Evolutionary conservation across 805 yeast genomes (phyloP), one percentile per base, ranked within the genome.

Genomic region (Kazachstania kunashirensis): DNA sequence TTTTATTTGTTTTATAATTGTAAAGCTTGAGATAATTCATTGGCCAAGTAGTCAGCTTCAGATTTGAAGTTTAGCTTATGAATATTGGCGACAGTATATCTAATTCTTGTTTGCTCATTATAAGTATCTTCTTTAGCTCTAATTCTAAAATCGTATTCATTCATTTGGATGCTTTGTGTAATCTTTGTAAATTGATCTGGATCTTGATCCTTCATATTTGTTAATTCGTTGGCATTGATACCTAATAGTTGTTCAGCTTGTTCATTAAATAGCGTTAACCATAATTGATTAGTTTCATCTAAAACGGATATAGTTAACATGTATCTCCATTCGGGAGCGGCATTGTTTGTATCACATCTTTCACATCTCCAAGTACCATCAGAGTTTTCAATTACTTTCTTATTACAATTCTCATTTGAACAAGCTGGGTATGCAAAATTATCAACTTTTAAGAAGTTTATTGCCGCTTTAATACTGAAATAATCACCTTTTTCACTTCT

Each of bases 331-430:
- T 70, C 65, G 14, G 97, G 96, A 32, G 67, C 70, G 2, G 71
- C 67, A 53, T 74, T 79, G 43, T 72, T 73, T 38, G 72, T 66
- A 50, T 84, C 79, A 70, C 97, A 88, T 57, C 80, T 81, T 57
- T 88, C 97, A 67, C 98, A 92, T 59, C 94, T 75, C 95, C 95
- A 88, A 13, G 78, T 67, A 11, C 81, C 84, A 52, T 75, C 79
- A 23, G 74, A 67, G 38, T 72, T 78, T 52, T 84, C 84, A 30
- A 81, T 64, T 21, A 86, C 84, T 62, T 92, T 92, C 54, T 86
- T 78, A 56, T 79, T 79, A 66, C 98, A 92, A 28, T 71, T 76
- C 31, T 75, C 79, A 32, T 71, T 66, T 24, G 71, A 65, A 62
- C 98, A 92, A 7, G 97, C 92, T 12, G 97, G 95, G 58, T 92